These are phyloP conservation scores for Chrysoporthe austroafricana DNA, from an alignment of 2,329 filamentous ascomycete genomes.

Conservation along the genomic window DNA sequence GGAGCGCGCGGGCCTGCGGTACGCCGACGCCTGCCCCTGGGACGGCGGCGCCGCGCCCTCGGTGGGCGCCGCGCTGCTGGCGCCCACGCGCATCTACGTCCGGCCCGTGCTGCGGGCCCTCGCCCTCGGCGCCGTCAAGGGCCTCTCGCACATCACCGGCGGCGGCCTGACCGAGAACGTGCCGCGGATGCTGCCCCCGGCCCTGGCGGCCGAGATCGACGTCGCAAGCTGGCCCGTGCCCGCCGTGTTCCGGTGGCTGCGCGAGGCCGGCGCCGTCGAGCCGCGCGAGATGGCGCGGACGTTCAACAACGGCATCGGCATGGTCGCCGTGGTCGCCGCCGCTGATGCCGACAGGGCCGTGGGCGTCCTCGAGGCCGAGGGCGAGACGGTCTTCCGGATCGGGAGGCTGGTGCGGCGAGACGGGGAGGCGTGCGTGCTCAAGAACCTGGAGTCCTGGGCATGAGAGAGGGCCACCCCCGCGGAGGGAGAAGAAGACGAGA, in stretches of 20 bases:
- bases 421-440: constrained; percentile 59
- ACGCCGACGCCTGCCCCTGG: constrained; percentile 79
- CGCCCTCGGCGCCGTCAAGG: constrained; percentile 73
- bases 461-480: background rate
- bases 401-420: constrained; percentile 69
- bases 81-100: constrained; percentile 93
- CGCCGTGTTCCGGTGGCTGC: constrained; percentile 85
- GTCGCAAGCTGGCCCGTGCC: constrained; percentile 76
- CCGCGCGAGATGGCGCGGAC: constrained; percentile 84
- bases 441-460: constrained; percentile 26
- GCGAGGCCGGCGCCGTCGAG: constrained; percentile 70
- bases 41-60: constrained; percentile 45
- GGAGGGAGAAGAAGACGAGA: background rate
- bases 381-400: constrained; percentile 78
- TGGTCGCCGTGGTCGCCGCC: constrained; percentile 81
- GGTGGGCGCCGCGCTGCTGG: constrained; percentile 79
- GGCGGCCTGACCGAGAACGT: constrained; percentile 93
- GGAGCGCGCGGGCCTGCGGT: constrained; percentile 70
- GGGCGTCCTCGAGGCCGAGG: constrained; percentile 63
- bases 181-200: constrained; percentile 83
- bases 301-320: constrained; percentile 94
- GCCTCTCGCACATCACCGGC: constrained; percentile 95
- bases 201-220: constrained; percentile 81
- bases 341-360: constrained; percentile 65
- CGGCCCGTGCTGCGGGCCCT: constrained; percentile 72